phyloP scores from a whole-genome alignment of 768 basidiomycete genomes.

The Leccinum imitatum region DNA sequence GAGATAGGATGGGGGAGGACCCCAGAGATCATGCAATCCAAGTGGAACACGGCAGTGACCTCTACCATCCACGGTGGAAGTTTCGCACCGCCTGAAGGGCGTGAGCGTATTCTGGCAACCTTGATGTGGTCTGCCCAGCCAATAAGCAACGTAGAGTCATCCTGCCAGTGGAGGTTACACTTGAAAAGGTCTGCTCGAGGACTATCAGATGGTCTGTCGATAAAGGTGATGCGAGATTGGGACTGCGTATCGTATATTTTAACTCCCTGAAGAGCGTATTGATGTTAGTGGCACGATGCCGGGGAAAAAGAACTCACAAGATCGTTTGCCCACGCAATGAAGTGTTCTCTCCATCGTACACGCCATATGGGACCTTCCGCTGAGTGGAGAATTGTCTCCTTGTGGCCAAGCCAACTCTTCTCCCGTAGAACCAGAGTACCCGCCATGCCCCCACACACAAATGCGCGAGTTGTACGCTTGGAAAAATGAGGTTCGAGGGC shows the following conservation, averaged over 20 bases:
- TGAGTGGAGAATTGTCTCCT: slow-evolving; percentile 76
- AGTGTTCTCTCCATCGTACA: slow-evolving; percentile 76
- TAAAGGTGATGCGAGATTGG: slow-evolving; percentile 76
- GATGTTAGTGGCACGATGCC: neutral
- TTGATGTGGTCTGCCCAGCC: slow-evolving; percentile 95
- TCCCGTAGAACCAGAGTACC: slow-evolving; percentile 86
- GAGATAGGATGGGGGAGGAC: slow-evolving; percentile 73
- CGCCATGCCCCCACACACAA: slow-evolving; percentile 91
- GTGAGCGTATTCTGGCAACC: slow-evolving; percentile 74
- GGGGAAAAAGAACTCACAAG: slow-evolving; percentile 46
- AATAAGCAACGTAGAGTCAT: slow-evolving; percentile 85
- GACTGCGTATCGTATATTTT: slow-evolving; percentile 88
- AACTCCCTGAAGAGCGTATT: slow-evolving; percentile 62
- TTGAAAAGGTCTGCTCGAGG: slow-evolving; percentile 96
- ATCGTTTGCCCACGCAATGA: slow-evolving; percentile 98
- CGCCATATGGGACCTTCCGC: slow-evolving; percentile 97
- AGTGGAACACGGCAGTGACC: slow-evolving; percentile 86
- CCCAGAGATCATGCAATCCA: slow-evolving; percentile 95
- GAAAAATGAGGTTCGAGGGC: slow-evolving; percentile 90
- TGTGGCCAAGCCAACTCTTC: slow-evolving; percentile 96
- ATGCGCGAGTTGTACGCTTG: slow-evolving; percentile 69
- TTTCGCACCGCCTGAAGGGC: slow-evolving; percentile 48
- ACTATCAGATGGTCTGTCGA: slow-evolving; percentile 77
- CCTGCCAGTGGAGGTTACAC: slow-evolving; percentile 89
- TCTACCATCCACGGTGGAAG: slow-evolving; percentile 72